Evolutionary conservation across 805 yeast species (phyloP).

Genomic region (Trichomonascus vanleenenianus): DNA sequence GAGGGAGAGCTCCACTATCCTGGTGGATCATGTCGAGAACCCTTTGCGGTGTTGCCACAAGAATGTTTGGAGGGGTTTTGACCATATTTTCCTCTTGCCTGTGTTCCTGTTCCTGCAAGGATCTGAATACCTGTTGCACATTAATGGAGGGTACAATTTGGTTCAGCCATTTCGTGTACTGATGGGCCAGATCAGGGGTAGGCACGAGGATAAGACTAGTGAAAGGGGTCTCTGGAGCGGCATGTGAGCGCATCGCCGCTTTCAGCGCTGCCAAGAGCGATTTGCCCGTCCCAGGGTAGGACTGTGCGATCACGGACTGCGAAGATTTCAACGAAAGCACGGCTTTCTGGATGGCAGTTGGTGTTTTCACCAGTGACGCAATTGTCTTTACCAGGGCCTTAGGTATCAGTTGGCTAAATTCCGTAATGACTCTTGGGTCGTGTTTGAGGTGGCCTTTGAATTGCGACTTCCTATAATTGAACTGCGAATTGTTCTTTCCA

Average conservation of each 20-base stretch:
- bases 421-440: too few species aligned
- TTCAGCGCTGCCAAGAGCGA: conserved; percentile 24
- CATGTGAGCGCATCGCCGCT: not conserved
- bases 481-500: too few species aligned
- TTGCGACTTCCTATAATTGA: too few species aligned
- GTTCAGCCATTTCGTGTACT: conserved; percentile 19
- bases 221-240: conserved; percentile 6
- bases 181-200: conserved; percentile 26
- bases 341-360: conserved; percentile 24
- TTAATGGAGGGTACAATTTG: conserved; percentile 9
- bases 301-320: conserved; percentile 22
- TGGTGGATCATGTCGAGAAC: conserved; percentile 39
- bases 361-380: conserved; percentile 8
- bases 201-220: conserved; percentile 30
- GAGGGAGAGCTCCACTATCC: conserved; percentile 17
- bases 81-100: conserved; percentile 1
- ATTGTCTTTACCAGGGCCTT: too few species aligned
- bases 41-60: conserved; percentile 50
- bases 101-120: conserved; percentile 10
- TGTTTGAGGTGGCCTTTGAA: too few species aligned
- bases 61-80: conserved; percentile 33
- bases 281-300: conserved; percentile 30
- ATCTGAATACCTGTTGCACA: conserved; percentile 25
- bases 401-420: too few species aligned
- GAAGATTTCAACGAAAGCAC: conserved; percentile 20